phyloP scores from a whole-genome alignment of 495 filamentous ascomycete genomes.

The Chlorociboria aeruginascens region DNA sequence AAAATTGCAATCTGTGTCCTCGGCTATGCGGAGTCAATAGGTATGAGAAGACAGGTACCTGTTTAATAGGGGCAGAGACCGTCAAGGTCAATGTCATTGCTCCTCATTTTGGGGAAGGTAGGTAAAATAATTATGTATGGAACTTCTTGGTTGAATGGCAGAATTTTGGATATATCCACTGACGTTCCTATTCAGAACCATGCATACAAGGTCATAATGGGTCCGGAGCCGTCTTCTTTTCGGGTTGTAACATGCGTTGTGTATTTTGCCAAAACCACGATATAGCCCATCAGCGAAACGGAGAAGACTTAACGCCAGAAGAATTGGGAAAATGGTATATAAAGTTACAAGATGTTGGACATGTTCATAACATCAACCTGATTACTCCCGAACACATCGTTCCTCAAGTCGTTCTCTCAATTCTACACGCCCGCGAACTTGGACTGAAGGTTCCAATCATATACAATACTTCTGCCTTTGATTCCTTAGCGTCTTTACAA shows the following conservation, averaged over 20 bases:
- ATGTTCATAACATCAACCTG: slow-evolving; percentile 71
- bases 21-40: slow-evolving; percentile 62
- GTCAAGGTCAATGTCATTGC: slow-evolving; percentile 68
- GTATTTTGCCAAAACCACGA: slow-evolving; percentile 80
- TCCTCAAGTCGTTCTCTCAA: slow-evolving; percentile 59
- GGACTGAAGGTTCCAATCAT: slow-evolving; percentile 58
- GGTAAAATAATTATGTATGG: slow-evolving; percentile 10
- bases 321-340: slow-evolving; percentile 67
- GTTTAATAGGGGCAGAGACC: slow-evolving; percentile 55
- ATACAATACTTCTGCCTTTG: slow-evolving; percentile 70
- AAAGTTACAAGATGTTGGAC: slow-evolving; percentile 60
- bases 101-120: slow-evolving; percentile 57
- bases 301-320: slow-evolving; percentile 63
- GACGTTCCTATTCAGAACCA: slow-evolving; percentile 33
- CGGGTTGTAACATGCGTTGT: slow-evolving; percentile 62
- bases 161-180: not conserved
- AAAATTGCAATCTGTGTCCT: slow-evolving; percentile 67
- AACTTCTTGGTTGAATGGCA: not conserved
- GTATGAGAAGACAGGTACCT: slow-evolving; percentile 58
- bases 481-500: slow-evolving; percentile 51
- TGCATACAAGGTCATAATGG: slow-evolving; percentile 64
- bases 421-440: slow-evolving; percentile 52
- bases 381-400: slow-evolving; percentile 70
- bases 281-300: slow-evolving; percentile 61
- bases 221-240: slow-evolving; percentile 64